These are phyloP conservation scores for Pulveroboletus sp. DNA, from an alignment of 768 basidiomycete genomes.

Conservation along the genomic window DNA sequence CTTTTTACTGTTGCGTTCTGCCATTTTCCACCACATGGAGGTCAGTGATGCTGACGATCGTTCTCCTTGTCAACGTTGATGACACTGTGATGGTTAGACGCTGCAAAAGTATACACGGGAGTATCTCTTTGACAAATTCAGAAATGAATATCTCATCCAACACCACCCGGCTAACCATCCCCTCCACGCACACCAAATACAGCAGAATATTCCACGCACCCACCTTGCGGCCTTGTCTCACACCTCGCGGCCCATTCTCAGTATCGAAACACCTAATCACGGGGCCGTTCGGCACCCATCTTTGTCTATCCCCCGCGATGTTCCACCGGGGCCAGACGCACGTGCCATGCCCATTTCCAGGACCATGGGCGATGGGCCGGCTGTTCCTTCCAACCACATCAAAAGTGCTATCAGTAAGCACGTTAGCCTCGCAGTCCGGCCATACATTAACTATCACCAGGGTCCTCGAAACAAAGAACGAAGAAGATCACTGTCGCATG, in stretches of 20 bases:
- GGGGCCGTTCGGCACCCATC: slow-evolving; percentile 43
- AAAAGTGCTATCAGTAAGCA: slow-evolving; percentile 37
- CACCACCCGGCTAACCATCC: slow-evolving; percentile 47
- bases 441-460: slow-evolving; percentile 32
- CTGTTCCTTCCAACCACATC: slow-evolving; percentile 28
- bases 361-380: slow-evolving; percentile 34
- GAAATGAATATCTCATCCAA: slow-evolving; percentile 53
- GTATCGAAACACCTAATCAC: slow-evolving; percentile 57
- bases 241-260: slow-evolving; percentile 54
- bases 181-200: slow-evolving; percentile 43
- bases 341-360: slow-evolving; percentile 44
- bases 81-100: slow-evolving; percentile 47
- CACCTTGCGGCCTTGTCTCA: slow-evolving; percentile 31
- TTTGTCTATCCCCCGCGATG: slow-evolving; percentile 46
- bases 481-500: slow-evolving; percentile 90
- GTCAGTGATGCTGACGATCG: slow-evolving; percentile 42
- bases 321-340: slow-evolving; percentile 42
- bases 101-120: slow-evolving; percentile 83
- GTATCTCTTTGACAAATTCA: slow-evolving; percentile 80
- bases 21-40: slow-evolving; percentile 88
- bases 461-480: slow-evolving; percentile 62
- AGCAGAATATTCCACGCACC: slow-evolving; percentile 33
- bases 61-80: slow-evolving; percentile 17
- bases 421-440: slow-evolving; percentile 5
- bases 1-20: slow-evolving; percentile 71